A percentile compares a stretch with the other conserved stretches of the same genome.
Conservation (phyloP, 768 basidiomycete species). For the Crucibulum laeve region DNA sequence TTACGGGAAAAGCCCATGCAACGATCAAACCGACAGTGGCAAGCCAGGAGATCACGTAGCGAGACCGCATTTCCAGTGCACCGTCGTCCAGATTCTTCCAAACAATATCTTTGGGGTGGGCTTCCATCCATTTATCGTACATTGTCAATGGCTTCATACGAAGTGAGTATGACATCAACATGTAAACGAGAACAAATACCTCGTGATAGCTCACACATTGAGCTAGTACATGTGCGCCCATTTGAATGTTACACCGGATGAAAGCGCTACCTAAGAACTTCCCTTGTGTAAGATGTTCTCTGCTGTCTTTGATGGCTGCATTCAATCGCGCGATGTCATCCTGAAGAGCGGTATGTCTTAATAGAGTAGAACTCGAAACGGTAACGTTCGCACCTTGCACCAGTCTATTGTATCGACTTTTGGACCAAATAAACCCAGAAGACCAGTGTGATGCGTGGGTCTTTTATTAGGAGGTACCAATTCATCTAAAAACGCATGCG, state of each 20-base stretch:
- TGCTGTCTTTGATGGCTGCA: slow-evolving; percentile 32
- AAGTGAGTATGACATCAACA: slow-evolving; percentile 6
- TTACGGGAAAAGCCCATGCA: slow-evolving; percentile 62
- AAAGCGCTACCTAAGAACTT: slow-evolving; percentile 55
- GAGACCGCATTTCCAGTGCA: slow-evolving; percentile 45
- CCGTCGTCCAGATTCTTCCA: slow-evolving; percentile 53
- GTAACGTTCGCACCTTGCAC: slow-evolving; percentile 38
- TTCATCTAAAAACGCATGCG: slow-evolving; percentile 38
- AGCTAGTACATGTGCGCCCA: slow-evolving; percentile 68
- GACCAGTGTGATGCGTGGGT: slow-evolving; percentile 48
- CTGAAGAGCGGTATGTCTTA: slow-evolving; percentile 15
- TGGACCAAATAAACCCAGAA: slow-evolving; percentile 46
- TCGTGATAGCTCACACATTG: slow-evolving; percentile 55
- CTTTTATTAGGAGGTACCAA: slow-evolving; percentile 46
- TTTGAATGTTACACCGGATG: slow-evolving; percentile 66
- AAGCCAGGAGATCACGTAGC: slow-evolving; percentile 52
- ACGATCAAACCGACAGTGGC: slow-evolving; percentile 57
- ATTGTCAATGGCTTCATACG: slow-evolving; percentile 45
- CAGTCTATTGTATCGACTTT: slow-evolving; percentile 69
- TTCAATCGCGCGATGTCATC: slow-evolving; percentile 50
- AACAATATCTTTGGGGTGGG: slow-evolving; percentile 50
- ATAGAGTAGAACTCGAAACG: background rate
- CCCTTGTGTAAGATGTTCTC: slow-evolving; percentile 31
- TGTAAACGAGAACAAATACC: slow-evolving; percentile 17
- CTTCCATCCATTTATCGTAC: slow-evolving; percentile 60